phyloP scores from a whole-genome alignment of 2,329 filamentous ascomycete species.

The Cladosporium sp. region DNA sequence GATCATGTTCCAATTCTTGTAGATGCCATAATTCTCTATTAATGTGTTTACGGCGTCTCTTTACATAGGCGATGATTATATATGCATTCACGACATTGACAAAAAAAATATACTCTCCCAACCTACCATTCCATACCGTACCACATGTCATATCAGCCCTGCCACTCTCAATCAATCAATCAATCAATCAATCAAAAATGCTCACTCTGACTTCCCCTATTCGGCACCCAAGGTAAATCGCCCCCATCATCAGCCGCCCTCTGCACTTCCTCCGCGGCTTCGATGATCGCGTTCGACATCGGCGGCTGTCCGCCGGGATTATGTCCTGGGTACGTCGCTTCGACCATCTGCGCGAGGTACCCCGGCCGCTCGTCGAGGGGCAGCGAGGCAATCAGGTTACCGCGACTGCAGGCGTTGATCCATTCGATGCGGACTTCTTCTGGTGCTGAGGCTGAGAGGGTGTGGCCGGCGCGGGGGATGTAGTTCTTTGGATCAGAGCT shows the following conservation, averaged over 20 bases:
- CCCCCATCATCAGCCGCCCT: not conserved
- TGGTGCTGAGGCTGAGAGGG: not conserved
- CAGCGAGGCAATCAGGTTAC: not conserved
- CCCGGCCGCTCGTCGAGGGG: conserved; percentile 2
- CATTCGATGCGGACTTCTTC: not conserved
- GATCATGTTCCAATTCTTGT: conserved; percentile 16
- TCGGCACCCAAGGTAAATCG: not conserved
- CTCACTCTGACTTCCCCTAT: not conserved
- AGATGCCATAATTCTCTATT: not conserved
- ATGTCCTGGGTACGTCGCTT: not conserved
- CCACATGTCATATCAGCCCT: no score
- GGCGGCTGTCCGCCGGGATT: conserved; percentile 5
- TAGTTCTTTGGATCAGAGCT: not conserved
- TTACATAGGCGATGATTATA: not conserved
- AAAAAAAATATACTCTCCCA: not conserved
- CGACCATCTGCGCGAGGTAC: not conserved
- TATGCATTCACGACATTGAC: not conserved
- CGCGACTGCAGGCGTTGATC: not conserved
- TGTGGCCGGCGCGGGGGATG: not conserved
- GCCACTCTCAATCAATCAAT: no score
- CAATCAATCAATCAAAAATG: not conserved
- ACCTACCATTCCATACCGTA: no score
- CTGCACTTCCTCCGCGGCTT: not conserved
- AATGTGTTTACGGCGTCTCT: not conserved
- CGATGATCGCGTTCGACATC: not conserved